These are phyloP conservation scores for Petunia axillaris DNA, from an alignment of 257 asterid species.

Conservation along the genomic window DNA sequence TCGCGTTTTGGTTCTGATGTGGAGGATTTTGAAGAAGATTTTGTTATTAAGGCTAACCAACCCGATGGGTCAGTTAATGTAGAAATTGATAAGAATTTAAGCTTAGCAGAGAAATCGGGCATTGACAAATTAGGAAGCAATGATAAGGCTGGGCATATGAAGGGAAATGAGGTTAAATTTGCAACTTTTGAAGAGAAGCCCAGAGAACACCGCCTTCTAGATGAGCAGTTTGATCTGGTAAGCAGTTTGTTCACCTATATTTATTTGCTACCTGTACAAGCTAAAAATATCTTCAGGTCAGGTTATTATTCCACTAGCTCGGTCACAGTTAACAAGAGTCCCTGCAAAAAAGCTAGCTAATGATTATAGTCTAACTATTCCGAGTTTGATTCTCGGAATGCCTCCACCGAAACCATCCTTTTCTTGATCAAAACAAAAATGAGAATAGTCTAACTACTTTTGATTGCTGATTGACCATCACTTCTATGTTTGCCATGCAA, in stretches of 20 bases:
- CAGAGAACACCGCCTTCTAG: constrained; percentile 73
- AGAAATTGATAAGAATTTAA: constrained; percentile 42
- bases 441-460: too few species aligned
- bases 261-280: constrained; percentile 3
- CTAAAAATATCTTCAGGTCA: neutral
- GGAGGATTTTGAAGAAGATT: constrained; percentile 94
- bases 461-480: too few species aligned
- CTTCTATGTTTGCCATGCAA: too few species aligned
- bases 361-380: too few species aligned
- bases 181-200: constrained; percentile 38
- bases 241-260: constrained; percentile 29
- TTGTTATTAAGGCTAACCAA: constrained; percentile 69
- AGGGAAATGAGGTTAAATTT: constrained; percentile 9
- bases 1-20: constrained; percentile 65
- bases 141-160: constrained; percentile 22
- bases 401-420: too few species aligned
- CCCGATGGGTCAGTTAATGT: constrained; percentile 51
- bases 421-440: too few species aligned
- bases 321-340: neutral
- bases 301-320: neutral
- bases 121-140: constrained; percentile 26
- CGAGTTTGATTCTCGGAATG: too few species aligned
- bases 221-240: constrained; percentile 90
- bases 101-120: constrained; percentile 28
- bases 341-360: neutral